phyloP scores from a whole-genome alignment of 106 monocot species.

The Dioscorea alata region DNA sequence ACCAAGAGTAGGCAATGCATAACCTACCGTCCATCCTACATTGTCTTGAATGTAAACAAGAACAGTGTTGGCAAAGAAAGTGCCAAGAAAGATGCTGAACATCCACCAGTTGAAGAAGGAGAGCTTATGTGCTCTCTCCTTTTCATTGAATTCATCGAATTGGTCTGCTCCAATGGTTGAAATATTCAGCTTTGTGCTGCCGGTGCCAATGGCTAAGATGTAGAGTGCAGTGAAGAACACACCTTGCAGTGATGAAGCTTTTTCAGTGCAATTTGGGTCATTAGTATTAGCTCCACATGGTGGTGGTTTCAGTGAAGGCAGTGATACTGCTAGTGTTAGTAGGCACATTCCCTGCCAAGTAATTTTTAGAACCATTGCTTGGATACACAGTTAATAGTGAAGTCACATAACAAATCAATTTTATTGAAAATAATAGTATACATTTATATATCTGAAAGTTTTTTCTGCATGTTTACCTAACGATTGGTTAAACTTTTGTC shows the following conservation, averaged over 20 bases:
- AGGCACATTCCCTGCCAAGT: slow-evolving; percentile 61
- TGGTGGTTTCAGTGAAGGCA: slow-evolving; percentile 56
- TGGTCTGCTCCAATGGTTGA: slow-evolving; percentile 89
- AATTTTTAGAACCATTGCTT: not conserved
- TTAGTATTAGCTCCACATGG: slow-evolving; percentile 22
- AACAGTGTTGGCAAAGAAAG: slow-evolving; percentile 64
- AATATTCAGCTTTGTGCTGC: slow-evolving; percentile 89
- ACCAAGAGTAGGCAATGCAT: slow-evolving; percentile 36
- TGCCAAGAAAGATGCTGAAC: slow-evolving; percentile 83
- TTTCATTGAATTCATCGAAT: slow-evolving; percentile 67
- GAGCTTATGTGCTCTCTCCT: slow-evolving; percentile 58
- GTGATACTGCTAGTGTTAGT: slow-evolving; percentile 51
- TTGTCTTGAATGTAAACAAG: slow-evolving; percentile 80
- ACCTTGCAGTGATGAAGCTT: slow-evolving; percentile 45
- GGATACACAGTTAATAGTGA: no score
- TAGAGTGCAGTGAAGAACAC: slow-evolving; percentile 78
- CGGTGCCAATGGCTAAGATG: slow-evolving; percentile 62
- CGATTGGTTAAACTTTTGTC: no score
- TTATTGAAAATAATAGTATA: no score
- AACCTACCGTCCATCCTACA: slow-evolving; percentile 62
- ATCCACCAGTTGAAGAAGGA: slow-evolving; percentile 99
- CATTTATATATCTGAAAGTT: no score
- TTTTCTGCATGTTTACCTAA: no score
- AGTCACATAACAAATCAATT: no score
- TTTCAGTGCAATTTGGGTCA: slow-evolving; percentile 25